Evolutionary conservation across 1,139 yeast species (phyloP), one percentile per base, ranked within the genome.

Genomic region (Petasospora fabianii): DNA sequence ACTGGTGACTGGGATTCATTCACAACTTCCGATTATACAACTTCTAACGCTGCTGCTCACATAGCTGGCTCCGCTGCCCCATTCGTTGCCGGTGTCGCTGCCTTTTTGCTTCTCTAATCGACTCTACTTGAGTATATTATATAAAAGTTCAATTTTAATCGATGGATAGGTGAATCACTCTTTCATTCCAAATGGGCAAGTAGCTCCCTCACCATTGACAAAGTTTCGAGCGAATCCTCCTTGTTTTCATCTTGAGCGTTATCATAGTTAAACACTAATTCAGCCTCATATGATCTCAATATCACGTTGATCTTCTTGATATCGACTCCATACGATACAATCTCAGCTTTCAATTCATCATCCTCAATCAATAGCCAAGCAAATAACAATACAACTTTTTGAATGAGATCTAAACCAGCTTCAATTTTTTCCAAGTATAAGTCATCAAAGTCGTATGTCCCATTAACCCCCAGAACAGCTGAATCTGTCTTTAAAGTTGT

Each of bases 281-380:
- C 48, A 6, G 16, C 27, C 14, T 35, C 27, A 14, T 38, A 45
- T 3, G 46, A 46, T 11, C 12, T 14, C 3, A 45, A 26, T 2
- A 45, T 34, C 2, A 15, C 18, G 5, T 15, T 15, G 8, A 37
- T 29, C 12, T 21, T 21, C 4, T 16, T 8, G 16, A n/a, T n/a
- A 7, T 35, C 24, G 10, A 40, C 30, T 1, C 41, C 40, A 8
- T 22, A 17, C 6, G 27, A n/a, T 10, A 3, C 14, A 12, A 44
- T 20, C 21, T 44, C 48, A 7, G 24, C 12, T 11, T 37, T 34
- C 4, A 48, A 9, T 18, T 29, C 42, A 4, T 37, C 43, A 33
- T 48, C 50, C 30, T 48, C 51, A 20, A 42, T 36, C 10, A 42
- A 21, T 12, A 48, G 32, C 51, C 51, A 48, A 8, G 43, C 39